A percentile compares a stretch with the other conserved stretches of the same genome.
phyloP scores from a whole-genome alignment of 1,139 yeast species.

The Sugiyamaella sp. region DNA sequence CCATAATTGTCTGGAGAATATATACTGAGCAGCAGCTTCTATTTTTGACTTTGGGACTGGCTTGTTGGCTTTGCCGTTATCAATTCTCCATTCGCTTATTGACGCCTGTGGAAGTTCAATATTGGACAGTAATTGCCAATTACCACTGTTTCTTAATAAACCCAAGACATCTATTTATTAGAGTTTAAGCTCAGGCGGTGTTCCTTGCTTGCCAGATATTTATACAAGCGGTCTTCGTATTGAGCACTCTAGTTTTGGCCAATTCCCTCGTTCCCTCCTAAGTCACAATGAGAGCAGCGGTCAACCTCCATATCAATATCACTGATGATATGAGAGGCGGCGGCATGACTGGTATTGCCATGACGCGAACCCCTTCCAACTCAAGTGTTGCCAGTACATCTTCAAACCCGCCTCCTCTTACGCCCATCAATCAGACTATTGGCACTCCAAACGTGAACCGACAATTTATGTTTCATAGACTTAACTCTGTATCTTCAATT shows the following conservation, averaged over 20 bases:
- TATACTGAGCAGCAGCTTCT: neutral
- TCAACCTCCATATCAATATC: slow-evolving; percentile 12
- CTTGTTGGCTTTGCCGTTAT: neutral
- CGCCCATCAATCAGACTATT: slow-evolving; percentile 28
- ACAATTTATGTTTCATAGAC: slow-evolving; percentile 30
- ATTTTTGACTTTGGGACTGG: neutral
- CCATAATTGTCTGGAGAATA: neutral
- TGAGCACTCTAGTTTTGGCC: too few species aligned
- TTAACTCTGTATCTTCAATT: slow-evolving; percentile 36
- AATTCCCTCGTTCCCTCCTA: too few species aligned
- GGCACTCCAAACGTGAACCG: slow-evolving; percentile 18
- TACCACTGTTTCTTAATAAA: slow-evolving; percentile 1
- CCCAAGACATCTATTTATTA: neutral
- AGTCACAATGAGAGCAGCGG: slow-evolving; percentile 14
- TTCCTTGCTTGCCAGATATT: neutral
- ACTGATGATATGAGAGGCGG: slow-evolving; percentile 9
- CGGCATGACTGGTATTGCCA: slow-evolving; percentile 20
- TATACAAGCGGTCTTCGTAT: neutral
- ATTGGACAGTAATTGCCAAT: neutral
- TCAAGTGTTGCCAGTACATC: slow-evolving; percentile 21
- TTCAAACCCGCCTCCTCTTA: slow-evolving; percentile 23
- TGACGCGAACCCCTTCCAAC: slow-evolving; percentile 25
- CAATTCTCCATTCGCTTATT: neutral
- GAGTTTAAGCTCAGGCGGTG: neutral
- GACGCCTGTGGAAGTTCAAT: slow-evolving; percentile 3